Evolutionary conservation across 352 stramenopile genomes (phyloP), one percentile per base, ranked within the genome.

Genomic region (Globisporangium emineosum): DNA sequence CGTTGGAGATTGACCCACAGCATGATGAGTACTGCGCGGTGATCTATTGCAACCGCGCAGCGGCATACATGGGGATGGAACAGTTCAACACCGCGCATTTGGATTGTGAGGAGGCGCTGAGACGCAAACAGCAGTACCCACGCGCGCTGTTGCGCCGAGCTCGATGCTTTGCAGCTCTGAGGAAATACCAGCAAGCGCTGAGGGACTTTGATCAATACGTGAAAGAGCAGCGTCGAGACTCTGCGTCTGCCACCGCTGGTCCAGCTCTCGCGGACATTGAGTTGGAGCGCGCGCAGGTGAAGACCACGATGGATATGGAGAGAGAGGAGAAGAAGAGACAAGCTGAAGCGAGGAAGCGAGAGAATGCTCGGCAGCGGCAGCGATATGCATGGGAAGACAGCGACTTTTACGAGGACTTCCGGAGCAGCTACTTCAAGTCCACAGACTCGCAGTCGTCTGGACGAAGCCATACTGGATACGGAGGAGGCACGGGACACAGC

Each of bases 31-130:
- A 84, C 65, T 91, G 83, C 59, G 81, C 82, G 1, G 75, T 91
- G 42, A 79, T 96, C 51, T 90, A 87, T 50, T 91, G 86, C 71
- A 96, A 96, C 58, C 81, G 87, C 40, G 84, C 87, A 3, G 87
- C 87, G 25, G 87, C 87, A 37, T 73, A 89, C 27, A 96, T 96
- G 87, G 78, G 73, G 5, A 60, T 94, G 49, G 71, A 85, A 32
- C 70, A 78, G 25, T 92, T 78, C 60, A 70, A 86, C 42, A 85
- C 73, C 15, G 87, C 86, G 2, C 72, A 93, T 1, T 61, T 86
- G 7, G 87, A 96, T 66, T 96, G 87, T 43, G 83, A 92, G 25
- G 77, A 88, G 10, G 82, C 87, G 0, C 50, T 96, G 37, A 67
- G 81, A 61, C 72, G 81, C 12, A 90, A 93, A 47, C 65, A 77